Conservation (phyloP, 306 rosid species). For the Dalbergia cultrata region DNA sequence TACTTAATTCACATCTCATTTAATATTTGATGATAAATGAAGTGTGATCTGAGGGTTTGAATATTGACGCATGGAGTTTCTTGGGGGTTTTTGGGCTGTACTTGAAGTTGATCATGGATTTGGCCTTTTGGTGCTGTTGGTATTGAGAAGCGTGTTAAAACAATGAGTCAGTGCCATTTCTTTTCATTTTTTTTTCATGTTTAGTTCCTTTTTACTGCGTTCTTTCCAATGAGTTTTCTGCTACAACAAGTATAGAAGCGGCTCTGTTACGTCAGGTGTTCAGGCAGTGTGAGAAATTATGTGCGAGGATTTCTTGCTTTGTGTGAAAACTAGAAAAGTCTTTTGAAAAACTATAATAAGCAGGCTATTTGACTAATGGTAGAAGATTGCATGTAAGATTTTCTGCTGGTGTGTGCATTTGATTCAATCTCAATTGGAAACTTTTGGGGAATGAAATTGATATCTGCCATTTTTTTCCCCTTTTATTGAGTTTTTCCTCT, state of each 20-base stretch:
- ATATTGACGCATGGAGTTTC: too few relatives aligned
- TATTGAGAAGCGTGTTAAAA: background rate
- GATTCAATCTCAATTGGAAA: background rate
- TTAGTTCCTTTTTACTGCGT: background rate
- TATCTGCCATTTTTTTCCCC: too few relatives aligned
- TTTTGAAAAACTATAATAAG: background rate
- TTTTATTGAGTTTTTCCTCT: too few relatives aligned
- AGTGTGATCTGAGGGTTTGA: too few relatives aligned
- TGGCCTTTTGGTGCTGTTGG: background rate
- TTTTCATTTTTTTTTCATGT: background rate
- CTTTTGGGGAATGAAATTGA: background rate
- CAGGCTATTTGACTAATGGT: background rate
- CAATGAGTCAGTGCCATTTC: background rate
- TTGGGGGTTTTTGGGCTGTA: background rate
- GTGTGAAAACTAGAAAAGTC: background rate
- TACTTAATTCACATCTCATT: too few relatives aligned
- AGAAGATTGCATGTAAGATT: background rate
- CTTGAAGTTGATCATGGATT: slow-evolving; percentile 1
- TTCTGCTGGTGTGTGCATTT: background rate
- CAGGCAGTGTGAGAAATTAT: background rate
- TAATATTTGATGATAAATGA: too few relatives aligned
- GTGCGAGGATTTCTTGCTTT: background rate
- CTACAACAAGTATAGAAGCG: too few relatives aligned
- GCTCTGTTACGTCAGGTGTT: background rate
- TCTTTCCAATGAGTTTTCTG: background rate